Percentiles rank a stretch among this genome's conserved stretches.
Conservation (phyloP, 2,329 filamentous ascomycete species). For the Pseudohalonectria lignicola region DNA sequence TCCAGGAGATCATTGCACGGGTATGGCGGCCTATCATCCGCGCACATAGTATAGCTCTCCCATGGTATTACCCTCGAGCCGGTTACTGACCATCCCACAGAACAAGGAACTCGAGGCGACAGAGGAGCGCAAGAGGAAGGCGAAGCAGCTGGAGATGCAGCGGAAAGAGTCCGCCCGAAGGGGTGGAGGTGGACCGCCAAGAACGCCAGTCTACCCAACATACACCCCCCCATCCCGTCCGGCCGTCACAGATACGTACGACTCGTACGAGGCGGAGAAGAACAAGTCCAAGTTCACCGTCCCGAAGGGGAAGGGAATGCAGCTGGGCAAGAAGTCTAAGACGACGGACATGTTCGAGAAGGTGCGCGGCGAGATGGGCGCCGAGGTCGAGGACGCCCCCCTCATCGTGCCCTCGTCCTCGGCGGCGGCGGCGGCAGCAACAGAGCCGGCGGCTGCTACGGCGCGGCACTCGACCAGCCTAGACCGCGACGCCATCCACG, state of each 20-base stretch:
- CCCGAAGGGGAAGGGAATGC: constrained; percentile 94
- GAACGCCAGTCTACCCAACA: constrained; percentile 75
- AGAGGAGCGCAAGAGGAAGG: constrained; percentile 96
- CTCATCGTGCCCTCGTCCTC: constrained; percentile 49
- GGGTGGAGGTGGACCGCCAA: constrained; percentile 54
- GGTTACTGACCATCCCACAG: constrained; percentile 26
- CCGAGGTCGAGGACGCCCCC: constrained; percentile 68
- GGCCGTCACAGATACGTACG: constrained; percentile 70
- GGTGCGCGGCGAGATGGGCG: constrained; percentile 83
- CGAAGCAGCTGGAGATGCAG: constrained; percentile 97
- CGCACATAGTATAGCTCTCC: no score
- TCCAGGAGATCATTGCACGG: constrained; percentile 93
- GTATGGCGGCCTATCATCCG: no score
- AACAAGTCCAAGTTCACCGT: constrained; percentile 77
- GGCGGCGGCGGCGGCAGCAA: constrained; percentile 34
- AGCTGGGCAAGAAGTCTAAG: constrained; percentile 97
- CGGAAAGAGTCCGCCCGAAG: constrained; percentile 86
- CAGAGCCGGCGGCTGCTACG: constrained; percentile 36
- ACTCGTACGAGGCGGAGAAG: constrained; percentile 94
- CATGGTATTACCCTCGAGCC: background rate
- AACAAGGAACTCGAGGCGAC: constrained; percentile 98
- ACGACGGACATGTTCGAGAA: constrained; percentile 95
- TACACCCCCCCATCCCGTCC: constrained; percentile 67
- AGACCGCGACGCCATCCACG: constrained; percentile 76
- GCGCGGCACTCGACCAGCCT: constrained; percentile 53